A percentile compares a stretch with the other conserved stretches of the same genome.
phyloP scores from a whole-genome alignment of 1,139 yeast species.

The Yamadazyma membranifaciens region DNA sequence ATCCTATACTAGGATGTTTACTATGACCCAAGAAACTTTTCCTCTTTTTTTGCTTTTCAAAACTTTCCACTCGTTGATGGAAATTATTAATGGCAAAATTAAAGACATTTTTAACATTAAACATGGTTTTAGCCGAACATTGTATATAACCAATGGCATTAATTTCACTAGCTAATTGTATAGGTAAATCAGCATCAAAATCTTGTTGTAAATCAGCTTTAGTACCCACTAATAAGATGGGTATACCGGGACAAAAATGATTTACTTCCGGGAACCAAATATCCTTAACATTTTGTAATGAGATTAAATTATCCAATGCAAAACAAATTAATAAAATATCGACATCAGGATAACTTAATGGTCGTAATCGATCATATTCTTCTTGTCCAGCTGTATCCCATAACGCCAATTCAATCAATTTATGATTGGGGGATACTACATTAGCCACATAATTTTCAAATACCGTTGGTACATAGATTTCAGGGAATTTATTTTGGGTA shows the following conservation, averaged over 20 bases:
- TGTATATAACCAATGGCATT: conserved; percentile 78
- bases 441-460: conserved; percentile 81
- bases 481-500: conserved; percentile 75
- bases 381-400: conserved; percentile 98
- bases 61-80: conserved; percentile 32
- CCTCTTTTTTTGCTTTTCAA: conserved; percentile 37
- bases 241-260: conserved; percentile 80
- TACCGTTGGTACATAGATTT: conserved; percentile 81
- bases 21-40: conserved; percentile 32
- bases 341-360: conserved; percentile 80
- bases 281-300: conserved; percentile 72
- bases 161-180: conserved; percentile 58
- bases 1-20: conserved; percentile 23
- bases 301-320: conserved; percentile 60
- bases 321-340: conserved; percentile 75
- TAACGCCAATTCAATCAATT: conserved; percentile 62
- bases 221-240: conserved; percentile 75
- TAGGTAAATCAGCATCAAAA: conserved; percentile 49
- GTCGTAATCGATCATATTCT: conserved; percentile 82
- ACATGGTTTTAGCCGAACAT: conserved; percentile 73
- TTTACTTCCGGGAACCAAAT: conserved; percentile 86
- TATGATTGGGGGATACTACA: conserved; percentile 53
- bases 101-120: conserved; percentile 67
- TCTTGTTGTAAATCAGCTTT: conserved; percentile 58
- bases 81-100: conserved; percentile 47